Conservation (phyloP, 805 yeast genomes). For the Candida parachauliodes region DNA sequence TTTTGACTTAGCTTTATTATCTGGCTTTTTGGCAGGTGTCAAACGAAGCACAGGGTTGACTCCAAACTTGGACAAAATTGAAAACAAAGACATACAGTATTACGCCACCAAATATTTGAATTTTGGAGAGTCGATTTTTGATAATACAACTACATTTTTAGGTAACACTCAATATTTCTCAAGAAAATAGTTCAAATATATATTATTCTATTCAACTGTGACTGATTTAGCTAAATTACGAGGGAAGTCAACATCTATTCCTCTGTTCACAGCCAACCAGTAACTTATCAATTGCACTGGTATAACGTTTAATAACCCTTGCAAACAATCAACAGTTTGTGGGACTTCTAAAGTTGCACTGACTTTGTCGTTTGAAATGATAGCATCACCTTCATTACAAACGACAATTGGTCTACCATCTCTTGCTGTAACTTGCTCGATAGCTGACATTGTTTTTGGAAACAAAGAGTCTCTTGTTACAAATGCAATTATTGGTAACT, state of each 20-base stretch:
- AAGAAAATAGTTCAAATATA: conserved; percentile 24
- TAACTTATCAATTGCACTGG: conserved; percentile 95
- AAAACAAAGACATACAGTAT: conserved; percentile 41
- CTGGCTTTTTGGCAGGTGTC: conserved; percentile 70
- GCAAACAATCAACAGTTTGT: conserved; percentile 93
- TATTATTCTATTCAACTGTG: conserved; percentile 63
- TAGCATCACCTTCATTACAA: conserved; percentile 76
- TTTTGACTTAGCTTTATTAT: conserved; percentile 56
- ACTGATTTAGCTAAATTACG: conserved; percentile 98
- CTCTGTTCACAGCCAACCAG: conserved; percentile 93
- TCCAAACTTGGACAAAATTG: conserved; percentile 49
- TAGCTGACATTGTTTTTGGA: conserved; percentile 93
- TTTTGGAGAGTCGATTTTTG: conserved; percentile 81
- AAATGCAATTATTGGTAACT: conserved; percentile 89
- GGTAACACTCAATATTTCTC: conserved; percentile 71
- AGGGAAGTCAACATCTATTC: conserved; percentile 97
- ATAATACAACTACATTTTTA: conserved; percentile 65
- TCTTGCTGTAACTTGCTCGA: conserved; percentile 96
- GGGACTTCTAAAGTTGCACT: conserved; percentile 86
- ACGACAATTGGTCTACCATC: conserved; percentile 94
- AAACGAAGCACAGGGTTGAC: conserved; percentile 68
- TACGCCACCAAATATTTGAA: conserved; percentile 67
- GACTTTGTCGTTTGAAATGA: conserved; percentile 52
- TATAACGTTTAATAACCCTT: conserved; percentile 89
- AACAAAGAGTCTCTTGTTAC: conserved; percentile 95